Percentiles rank a stretch among this genome's conserved stretches.
phyloP scores from a whole-genome alignment of 345 rosid species.

The Passiflora organensis region DNA sequence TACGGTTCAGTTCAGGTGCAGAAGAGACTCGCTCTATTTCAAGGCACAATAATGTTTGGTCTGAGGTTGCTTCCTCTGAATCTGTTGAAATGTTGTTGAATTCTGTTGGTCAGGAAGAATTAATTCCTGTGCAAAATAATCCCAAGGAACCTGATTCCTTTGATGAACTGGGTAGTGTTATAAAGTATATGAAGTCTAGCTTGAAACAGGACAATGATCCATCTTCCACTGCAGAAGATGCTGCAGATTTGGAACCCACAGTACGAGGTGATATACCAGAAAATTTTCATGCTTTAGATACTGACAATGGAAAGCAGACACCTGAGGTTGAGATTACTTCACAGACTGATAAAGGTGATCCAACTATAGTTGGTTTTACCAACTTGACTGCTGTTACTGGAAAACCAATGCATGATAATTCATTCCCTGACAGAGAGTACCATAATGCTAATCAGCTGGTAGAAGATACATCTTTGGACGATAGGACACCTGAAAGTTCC shows the following conservation, averaged over 20 bases:
- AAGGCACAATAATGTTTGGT: conserved; percentile 93
- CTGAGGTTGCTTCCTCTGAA: conserved; percentile 83
- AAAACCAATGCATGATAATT: conserved; percentile 23
- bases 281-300: conserved; percentile 30
- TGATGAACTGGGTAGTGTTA: conserved; percentile 66
- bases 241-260: conserved; percentile 25
- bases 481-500: conserved; percentile 29
- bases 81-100: conserved; percentile 93
- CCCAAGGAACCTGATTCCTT: conserved; percentile 51
- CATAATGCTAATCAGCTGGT: conserved; percentile 18
- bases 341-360: conserved; percentile 25
- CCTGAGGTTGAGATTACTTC: conserved; percentile 36
- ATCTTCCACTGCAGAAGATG: conserved; percentile 34
- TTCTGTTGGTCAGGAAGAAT: conserved; percentile 91
- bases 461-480: conserved; percentile 35
- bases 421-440: conserved; percentile 7
- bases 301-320: conserved; percentile 33
- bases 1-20: conserved; percentile 74
- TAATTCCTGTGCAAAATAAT: conserved; percentile 37
- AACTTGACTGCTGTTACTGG: conserved; percentile 21
- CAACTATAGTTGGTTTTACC: conserved; percentile 30
- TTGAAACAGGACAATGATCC: conserved; percentile 33
- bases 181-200: conserved; percentile 66
- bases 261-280: conserved; percentile 32
- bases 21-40: conserved; percentile 74